Base-by-base conservation (phyloP, 2,329 filamentous ascomycete species). In the Byssothecium circinans region DNA sequence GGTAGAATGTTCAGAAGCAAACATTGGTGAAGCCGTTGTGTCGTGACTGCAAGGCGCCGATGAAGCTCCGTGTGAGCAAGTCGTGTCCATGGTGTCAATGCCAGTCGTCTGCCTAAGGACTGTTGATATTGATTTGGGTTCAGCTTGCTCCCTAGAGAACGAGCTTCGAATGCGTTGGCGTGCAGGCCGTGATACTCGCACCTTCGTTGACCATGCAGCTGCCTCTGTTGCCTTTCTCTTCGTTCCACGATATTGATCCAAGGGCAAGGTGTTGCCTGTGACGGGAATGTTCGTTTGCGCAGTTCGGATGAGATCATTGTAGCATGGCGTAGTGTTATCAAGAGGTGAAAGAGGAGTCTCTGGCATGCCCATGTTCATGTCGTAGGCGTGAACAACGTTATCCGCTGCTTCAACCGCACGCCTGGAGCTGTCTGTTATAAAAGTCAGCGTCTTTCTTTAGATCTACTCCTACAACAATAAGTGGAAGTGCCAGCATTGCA, bases 281-380 rank as follows among this genome's bases (percentile, higher is more conserved):
- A 76, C 70, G 15, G 75, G 59, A 20, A 77, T 73, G 18, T 76
- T 69, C 14, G 75, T 73, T 42, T 70, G 65, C 48, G 59, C 65
- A n/a, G 76, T 68, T 33, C 61, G 60, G 4, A 53, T 56, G 22
- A 39, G 36, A 8, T 39, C 36, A 37, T 67, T 65, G 52, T 61
- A 56, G 34, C 58, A 57, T 27, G 60, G 49, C 8, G 56, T 44
- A 1, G 56, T 60, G 17, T 69, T 65, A 29, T 73, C 68, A 6
- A 65, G 50, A n/a, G 69, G 74, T 29, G 74, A 72, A 36, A 75
- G 68, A 7, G 81, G 82, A 11, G 80, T 82, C 53, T 86, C 82
- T n/a, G 86, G 85, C 34, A 89, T 78, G 57, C 86, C 82, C 83
- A 88, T 86, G 61, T 88, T 85, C 69, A 88, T 81, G 61, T 88